Evolutionary conservation across 2,329 filamentous ascomycete genomes (phyloP).

Genomic region (Blumeriella jaapii): DNA sequence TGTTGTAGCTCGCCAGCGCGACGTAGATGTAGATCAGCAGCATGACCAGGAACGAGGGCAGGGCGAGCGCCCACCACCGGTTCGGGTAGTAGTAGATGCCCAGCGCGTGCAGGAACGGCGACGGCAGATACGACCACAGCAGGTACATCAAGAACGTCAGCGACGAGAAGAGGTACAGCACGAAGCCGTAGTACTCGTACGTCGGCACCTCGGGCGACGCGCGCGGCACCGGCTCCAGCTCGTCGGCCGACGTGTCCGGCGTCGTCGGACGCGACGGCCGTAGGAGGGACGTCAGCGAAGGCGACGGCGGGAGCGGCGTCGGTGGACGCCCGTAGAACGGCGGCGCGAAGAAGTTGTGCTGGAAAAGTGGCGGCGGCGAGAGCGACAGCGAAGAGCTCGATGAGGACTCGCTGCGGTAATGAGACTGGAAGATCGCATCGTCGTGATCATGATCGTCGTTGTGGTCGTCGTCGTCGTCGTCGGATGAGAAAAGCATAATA

Average conservation of each 20-base stretch:
- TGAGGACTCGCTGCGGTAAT: constrained; percentile 21
- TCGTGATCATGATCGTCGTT: constrained; percentile 20
- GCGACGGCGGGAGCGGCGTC: constrained; percentile 83
- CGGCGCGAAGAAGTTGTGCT: constrained; percentile 49
- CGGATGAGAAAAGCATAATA: constrained; percentile 18
- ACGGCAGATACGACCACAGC: constrained; percentile 75
- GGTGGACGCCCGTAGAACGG: constrained; percentile 98
- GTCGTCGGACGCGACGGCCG: constrained; percentile 87
- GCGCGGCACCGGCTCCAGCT: constrained; percentile 65
- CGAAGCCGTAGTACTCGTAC: constrained; percentile 99
- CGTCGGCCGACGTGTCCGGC: constrained; percentile 82
- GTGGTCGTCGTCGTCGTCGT: constrained; percentile 22
- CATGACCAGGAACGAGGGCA: constrained; percentile 85
- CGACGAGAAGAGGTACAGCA: constrained; percentile 82
- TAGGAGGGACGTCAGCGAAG: constrained; percentile 82
- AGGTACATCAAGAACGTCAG: constrained; percentile 64
- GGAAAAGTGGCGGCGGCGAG: constrained; percentile 30
- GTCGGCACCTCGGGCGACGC: constrained; percentile 93
- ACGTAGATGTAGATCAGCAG: constrained; percentile 86
- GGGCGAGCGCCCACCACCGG: constrained; percentile 92
- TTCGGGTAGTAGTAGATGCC: constrained; percentile 97
- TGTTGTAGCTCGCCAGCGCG: constrained; percentile 83
- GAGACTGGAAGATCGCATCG: constrained; percentile 22
- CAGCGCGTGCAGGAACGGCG: constrained; percentile 80
- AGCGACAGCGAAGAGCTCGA: constrained; percentile 21